Percentiles rank a stretch among this genome's conserved stretches.
phyloP scores from a whole-genome alignment of 495 filamentous ascomycete genomes.

The Penicillium psychrofluorescens region DNA sequence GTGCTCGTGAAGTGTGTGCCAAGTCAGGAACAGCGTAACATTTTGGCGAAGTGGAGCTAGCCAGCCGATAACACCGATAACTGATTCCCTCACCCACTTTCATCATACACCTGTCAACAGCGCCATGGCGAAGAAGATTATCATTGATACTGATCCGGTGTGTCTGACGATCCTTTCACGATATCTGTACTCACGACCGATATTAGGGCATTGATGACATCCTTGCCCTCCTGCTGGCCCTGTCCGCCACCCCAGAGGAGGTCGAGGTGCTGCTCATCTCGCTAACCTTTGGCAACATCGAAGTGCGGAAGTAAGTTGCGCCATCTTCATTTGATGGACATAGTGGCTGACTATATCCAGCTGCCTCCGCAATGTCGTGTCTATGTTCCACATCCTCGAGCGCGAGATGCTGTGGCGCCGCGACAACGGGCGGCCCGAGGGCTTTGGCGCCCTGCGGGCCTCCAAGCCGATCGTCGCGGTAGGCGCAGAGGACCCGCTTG shows the following conservation, averaged over 20 bases:
- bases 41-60: too few relatives aligned
- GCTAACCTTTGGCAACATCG: slow-evolving; percentile 87
- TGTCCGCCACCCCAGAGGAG: slow-evolving; percentile 76
- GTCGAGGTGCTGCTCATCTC: slow-evolving; percentile 85
- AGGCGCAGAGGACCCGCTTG: slow-evolving; percentile 77
- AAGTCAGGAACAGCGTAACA: too few relatives aligned
- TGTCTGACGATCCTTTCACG: slow-evolving; percentile 1
- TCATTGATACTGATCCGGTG: slow-evolving; percentile 91
- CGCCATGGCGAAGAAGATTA: slow-evolving; percentile 55
- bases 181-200: background rate
- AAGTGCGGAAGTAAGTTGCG: slow-evolving; percentile 57
- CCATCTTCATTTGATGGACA: background rate
- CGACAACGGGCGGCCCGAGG: slow-evolving; percentile 51
- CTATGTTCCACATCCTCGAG: slow-evolving; percentile 88
- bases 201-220: slow-evolving; percentile 83
- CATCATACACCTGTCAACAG: background rate
- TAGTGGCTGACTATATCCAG: slow-evolving; percentile 27
- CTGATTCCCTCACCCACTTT: slow-evolving; percentile 2
- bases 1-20: too few relatives aligned
- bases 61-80: slow-evolving; percentile 8
- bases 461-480: slow-evolving; percentile 78
- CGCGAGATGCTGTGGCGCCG: slow-evolving; percentile 81
- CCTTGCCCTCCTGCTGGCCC: slow-evolving; percentile 75
- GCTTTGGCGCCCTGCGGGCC: slow-evolving; percentile 60
- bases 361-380: slow-evolving; percentile 83